A percentile compares a stretch with the other conserved stretches of the same genome.
Conservation (phyloP, 768 basidiomycete genomes). For the Termitomyces sp. region DNA sequence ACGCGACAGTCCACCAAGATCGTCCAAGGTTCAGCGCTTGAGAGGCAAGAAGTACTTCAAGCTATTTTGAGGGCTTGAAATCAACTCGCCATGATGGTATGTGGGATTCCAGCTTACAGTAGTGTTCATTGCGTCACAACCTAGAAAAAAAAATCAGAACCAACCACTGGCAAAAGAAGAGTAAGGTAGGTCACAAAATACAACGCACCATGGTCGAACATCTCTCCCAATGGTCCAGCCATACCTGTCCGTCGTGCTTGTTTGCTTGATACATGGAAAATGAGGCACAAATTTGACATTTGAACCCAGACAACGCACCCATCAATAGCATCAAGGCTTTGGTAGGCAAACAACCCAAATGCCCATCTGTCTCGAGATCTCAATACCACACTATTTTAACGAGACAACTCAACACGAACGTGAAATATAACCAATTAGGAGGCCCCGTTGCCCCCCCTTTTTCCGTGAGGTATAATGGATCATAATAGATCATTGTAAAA, state of each 20-base stretch:
- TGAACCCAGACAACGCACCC: conserved; percentile 41
- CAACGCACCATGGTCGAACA: conserved; percentile 91
- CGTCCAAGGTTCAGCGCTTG: conserved; percentile 88
- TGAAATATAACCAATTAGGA: conserved; percentile 88
- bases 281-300: conserved; percentile 4
- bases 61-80: conserved; percentile 31
- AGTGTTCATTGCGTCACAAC: conserved; percentile 92
- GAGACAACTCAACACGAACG: conserved; percentile 40
- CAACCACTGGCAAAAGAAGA: not conserved
- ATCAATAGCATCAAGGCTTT: conserved; percentile 85
- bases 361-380: conserved; percentile 57
- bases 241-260: conserved; percentile 95
- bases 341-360: conserved; percentile 85
- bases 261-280: conserved; percentile 48
- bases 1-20: conserved; percentile 96
- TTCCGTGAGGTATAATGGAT: conserved; percentile 69
- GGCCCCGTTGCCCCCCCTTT: conserved; percentile 56
- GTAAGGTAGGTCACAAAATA: not conserved
- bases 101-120: conserved; percentile 45
- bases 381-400: not conserved
- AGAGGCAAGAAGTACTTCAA: conserved; percentile 79
- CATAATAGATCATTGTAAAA: conserved; percentile 74
- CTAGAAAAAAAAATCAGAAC: conserved; percentile 27
- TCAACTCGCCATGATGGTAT: not conserved
- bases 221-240: conserved; percentile 95